Evolutionary conservation across 805 yeast species (phyloP), one percentile per base, ranked within the genome.

Genomic region (Pichia paraexigua): DNA sequence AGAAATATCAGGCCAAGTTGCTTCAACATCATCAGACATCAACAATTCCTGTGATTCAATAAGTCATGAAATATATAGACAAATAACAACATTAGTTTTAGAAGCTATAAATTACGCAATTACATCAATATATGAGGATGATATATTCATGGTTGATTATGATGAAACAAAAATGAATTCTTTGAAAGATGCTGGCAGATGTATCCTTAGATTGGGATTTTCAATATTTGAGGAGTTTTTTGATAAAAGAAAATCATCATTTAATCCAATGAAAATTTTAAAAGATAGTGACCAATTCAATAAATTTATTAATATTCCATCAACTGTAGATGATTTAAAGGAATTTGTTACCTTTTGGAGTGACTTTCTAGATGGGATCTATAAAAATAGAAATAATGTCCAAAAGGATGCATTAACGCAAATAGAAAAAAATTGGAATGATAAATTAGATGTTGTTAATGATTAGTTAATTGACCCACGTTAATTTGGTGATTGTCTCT

Each of bases 211-310:
- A 56, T 79, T 71, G 58, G 75, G 82, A 76, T 60, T 79, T 1
- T 73, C 89, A 1, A 84, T 79, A 1, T 86, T 86, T 60, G 63
- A 75, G 5, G 77, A 70, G 2, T 77, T 74, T 51, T 77, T 83
- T 51, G 51, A 50, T 3, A 49, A 54, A 11, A 45, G 47, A 5
- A 35, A 35, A n/a, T 6, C 39, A 35, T 35, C 43, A 11, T 54
- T 55, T 41, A 48, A 58, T 35, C 65, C 67, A 22, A 48, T 60
- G 39, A 53, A 47, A 10, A 17, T 52, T 24, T 53, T 63, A 30
- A 59, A 32, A 42, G 58, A 55, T 53, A 51, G 47, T 56, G 67
- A 45, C 51, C 58, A 53, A 37, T 52, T 48, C 35, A 56, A 18
- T 51, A 10, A 21, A n/a, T 54, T 47, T 18, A 41, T 57, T 1